These are phyloP conservation scores for Talaromyces nanjingensis DNA, from an alignment of 495 filamentous ascomycete genomes.

Conservation along the genomic window DNA sequence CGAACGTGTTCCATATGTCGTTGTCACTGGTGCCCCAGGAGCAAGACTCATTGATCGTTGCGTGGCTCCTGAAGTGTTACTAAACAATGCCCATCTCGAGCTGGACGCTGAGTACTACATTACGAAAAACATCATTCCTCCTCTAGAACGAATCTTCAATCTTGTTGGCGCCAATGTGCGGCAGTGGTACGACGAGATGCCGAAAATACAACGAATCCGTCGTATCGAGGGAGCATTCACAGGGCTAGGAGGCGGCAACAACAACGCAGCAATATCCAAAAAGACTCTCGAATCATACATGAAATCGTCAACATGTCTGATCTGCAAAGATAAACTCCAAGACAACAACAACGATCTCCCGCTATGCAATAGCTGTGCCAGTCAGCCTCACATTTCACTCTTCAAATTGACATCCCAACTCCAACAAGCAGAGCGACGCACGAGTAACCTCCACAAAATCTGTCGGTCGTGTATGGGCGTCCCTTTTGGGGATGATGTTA, in stretches of 20 bases:
- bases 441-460: conserved; percentile 59
- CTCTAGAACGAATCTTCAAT: conserved; percentile 93
- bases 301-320: conserved; percentile 67
- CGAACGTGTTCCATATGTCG: conserved; percentile 90
- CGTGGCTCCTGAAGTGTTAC: conserved; percentile 76
- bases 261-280: conserved; percentile 27
- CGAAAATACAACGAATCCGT: conserved; percentile 71
- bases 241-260: conserved; percentile 3
- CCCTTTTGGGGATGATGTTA: conserved; percentile 65
- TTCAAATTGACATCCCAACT: conserved; percentile 54
- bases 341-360: conserved; percentile 30
- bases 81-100: conserved; percentile 66
- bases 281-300: conserved; percentile 86
- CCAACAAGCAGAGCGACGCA: conserved; percentile 54
- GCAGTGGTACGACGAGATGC: conserved; percentile 95
- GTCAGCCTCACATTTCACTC: conserved; percentile 49
- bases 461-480: conserved; percentile 78
- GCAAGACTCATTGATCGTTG: conserved; percentile 83
- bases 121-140: conserved; percentile 88
- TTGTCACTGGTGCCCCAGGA: conserved; percentile 80
- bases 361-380: conserved; percentile 60
- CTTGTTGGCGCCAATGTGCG: conserved; percentile 89
- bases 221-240: conserved; percentile 38
- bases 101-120: conserved; percentile 98
- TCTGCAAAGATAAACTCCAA: conserved; percentile 64